phyloP scores from a whole-genome alignment of 257 asterid genomes.

The Solanum ossicruentum region DNA sequence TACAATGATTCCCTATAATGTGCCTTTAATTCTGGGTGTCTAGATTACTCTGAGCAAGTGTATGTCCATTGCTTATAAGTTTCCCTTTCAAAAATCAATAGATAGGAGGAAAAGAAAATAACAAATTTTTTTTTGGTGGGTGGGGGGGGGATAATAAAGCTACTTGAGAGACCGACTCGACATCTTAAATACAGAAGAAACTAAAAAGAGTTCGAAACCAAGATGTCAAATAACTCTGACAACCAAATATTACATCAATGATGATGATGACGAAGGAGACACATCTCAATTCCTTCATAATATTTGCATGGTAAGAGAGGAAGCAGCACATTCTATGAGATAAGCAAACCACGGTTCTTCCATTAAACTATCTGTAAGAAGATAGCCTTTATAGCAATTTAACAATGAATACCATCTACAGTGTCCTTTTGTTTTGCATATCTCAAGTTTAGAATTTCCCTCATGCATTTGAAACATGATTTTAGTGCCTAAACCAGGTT shows the following conservation, averaged over 20 bases:
- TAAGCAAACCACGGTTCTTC: neutral
- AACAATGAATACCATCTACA: neutral
- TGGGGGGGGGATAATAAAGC: too few relatives aligned
- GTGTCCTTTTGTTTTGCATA: neutral
- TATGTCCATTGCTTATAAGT: neutral
- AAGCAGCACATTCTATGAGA: neutral
- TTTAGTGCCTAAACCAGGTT: neutral
- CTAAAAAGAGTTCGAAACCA: neutral
- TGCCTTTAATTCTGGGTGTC: neutral
- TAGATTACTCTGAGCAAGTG: neutral
- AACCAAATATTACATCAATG: neutral
- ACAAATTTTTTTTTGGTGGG: neutral
- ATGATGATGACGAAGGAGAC: neutral
- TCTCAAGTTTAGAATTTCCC: neutral
- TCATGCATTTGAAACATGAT: neutral
- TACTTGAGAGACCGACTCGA: neutral
- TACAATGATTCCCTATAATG: neutral
- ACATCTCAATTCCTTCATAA: neutral
- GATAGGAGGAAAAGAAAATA: neutral
- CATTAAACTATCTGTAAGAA: neutral
- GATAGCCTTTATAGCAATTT: neutral
- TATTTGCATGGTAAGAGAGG: neutral
- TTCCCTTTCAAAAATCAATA: neutral
- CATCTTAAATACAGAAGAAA: neutral
- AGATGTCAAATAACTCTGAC: neutral